These are phyloP conservation scores for Phylloporus rhodoxanthus DNA, from an alignment of 768 basidiomycete species.

Conservation along the genomic window DNA sequence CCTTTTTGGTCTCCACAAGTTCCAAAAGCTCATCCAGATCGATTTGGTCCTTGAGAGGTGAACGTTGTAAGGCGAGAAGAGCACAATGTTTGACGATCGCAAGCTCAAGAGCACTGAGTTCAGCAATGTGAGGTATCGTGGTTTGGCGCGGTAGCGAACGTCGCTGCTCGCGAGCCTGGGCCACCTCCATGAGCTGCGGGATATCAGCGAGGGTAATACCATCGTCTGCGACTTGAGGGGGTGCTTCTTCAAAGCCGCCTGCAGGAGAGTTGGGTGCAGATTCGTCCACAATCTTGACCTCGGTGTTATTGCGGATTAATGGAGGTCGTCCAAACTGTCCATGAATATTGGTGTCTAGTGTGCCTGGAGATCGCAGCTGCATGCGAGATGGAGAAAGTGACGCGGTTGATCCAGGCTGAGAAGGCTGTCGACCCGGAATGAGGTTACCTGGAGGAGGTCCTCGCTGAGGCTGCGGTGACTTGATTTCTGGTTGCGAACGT, in stretches of 20 bases:
- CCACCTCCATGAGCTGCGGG: constrained; percentile 86
- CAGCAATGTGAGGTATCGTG: constrained; percentile 77
- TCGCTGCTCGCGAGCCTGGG: constrained; percentile 83
- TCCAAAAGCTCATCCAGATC: constrained; percentile 93
- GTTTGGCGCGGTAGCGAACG: constrained; percentile 75
- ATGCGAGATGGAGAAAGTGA: constrained; percentile 33
- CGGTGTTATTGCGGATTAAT: constrained; percentile 74
- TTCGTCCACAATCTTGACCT: constrained; percentile 86
- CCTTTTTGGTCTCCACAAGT: constrained; percentile 87
- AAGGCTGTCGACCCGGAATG: constrained; percentile 32
- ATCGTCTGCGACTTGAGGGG: constrained; percentile 51
- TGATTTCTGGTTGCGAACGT: constrained; percentile 38
- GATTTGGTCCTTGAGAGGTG: constrained; percentile 72
- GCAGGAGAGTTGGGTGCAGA: constrained; percentile 67
- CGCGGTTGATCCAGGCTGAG: constrained; percentile 26
- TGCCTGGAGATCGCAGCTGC: constrained; percentile 37
- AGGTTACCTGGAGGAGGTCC: constrained; percentile 33
- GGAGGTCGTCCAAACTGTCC: constrained; percentile 55
- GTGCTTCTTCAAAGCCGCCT: constrained; percentile 39
- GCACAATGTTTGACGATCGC: constrained; percentile 91
- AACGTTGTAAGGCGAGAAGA: constrained; percentile 70
- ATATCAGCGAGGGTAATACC: constrained; percentile 92
- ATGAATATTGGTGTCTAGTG: constrained; percentile 33
- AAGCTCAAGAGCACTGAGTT: constrained; percentile 77
- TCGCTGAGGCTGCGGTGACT: constrained; percentile 37